These are phyloP conservation scores for Pestalotiopsis sp. DNA, from an alignment of 2,329 filamentous ascomycete genomes.

Conservation along the genomic window DNA sequence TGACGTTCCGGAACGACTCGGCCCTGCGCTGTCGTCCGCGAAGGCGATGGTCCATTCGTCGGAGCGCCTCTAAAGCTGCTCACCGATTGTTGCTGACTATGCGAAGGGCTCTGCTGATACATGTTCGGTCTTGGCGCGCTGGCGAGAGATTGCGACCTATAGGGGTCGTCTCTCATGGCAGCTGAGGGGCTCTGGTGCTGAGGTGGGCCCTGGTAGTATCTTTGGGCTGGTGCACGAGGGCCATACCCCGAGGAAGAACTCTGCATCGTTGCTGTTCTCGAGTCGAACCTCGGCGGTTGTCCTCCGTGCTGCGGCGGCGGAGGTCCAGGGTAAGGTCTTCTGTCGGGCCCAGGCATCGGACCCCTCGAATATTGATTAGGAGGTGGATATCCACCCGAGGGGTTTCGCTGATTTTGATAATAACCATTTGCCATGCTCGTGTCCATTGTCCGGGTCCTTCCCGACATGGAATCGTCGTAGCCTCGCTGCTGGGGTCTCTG, in stretches of 20 bases:
- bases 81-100: constrained; percentile 63
- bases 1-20: constrained; percentile 88
- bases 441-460: constrained; percentile 46
- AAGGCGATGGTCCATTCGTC: constrained; percentile 67
- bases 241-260: constrained; percentile 38
- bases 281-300: constrained; percentile 62
- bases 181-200: constrained; percentile 54
- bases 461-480: constrained; percentile 39
- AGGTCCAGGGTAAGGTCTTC: constrained; percentile 72
- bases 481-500: constrained; percentile 35
- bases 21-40: constrained; percentile 84
- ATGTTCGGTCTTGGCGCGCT: constrained; percentile 72
- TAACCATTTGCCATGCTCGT: constrained; percentile 52
- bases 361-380: constrained; percentile 40
- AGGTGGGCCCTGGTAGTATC: constrained; percentile 60
- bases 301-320: constrained; percentile 37
- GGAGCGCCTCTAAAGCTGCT: constrained; percentile 79
- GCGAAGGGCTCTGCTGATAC: constrained; percentile 67
- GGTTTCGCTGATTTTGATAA: constrained; percentile 54
- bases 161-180: constrained; percentile 81
- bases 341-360: constrained; percentile 51
- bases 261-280: constrained; percentile 53
- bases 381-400: constrained; percentile 50
- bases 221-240: constrained; percentile 52
- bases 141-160: constrained; percentile 92